Evolutionary conservation across 208 protist genomes (phyloP).

Genomic region (Crithidia fasciculata): DNA sequence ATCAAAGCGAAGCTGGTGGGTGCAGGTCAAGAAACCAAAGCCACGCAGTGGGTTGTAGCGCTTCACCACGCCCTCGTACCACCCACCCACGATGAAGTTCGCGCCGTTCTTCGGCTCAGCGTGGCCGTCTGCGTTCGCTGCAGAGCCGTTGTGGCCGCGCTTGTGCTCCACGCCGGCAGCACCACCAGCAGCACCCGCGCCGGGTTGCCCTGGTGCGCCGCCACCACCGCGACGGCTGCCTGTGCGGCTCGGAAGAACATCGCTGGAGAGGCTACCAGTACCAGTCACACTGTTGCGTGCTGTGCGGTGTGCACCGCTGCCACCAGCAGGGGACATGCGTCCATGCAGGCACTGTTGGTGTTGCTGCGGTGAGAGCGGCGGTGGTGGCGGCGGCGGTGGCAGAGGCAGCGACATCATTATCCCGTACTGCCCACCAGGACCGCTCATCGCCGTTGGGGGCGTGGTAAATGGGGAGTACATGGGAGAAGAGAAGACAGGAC

Average conservation of each 20-base stretch:
- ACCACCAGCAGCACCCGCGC: neutral
- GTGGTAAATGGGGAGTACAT: neutral
- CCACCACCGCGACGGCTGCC: neutral
- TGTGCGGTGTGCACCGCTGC: no score
- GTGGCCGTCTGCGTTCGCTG: neutral
- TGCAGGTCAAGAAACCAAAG: conserved; percentile 77
- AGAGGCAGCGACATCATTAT: neutral
- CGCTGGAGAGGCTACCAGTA: neutral
- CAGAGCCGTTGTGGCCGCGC: neutral
- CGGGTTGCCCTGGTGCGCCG: neutral
- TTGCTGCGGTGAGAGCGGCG: neutral
- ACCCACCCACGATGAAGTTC: conserved; percentile 44
- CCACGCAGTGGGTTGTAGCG: conserved; percentile 77
- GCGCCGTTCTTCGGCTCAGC: conserved; percentile 43
- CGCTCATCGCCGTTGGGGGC: neutral
- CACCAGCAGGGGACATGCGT: no score
- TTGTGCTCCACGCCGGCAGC: neutral
- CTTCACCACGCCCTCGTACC: conserved; percentile 77
- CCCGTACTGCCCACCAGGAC: neutral
- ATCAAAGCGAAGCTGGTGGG: conserved; percentile 37
- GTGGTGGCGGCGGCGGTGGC: neutral
- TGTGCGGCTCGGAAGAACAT: no score
- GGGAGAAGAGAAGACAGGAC: neutral
- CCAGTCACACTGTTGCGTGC: neutral
- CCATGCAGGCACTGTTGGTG: neutral